These are phyloP conservation scores for Trichoderma guizhouense DNA, from an alignment of 2,329 filamentous ascomycete species.

Conservation along the genomic window DNA sequence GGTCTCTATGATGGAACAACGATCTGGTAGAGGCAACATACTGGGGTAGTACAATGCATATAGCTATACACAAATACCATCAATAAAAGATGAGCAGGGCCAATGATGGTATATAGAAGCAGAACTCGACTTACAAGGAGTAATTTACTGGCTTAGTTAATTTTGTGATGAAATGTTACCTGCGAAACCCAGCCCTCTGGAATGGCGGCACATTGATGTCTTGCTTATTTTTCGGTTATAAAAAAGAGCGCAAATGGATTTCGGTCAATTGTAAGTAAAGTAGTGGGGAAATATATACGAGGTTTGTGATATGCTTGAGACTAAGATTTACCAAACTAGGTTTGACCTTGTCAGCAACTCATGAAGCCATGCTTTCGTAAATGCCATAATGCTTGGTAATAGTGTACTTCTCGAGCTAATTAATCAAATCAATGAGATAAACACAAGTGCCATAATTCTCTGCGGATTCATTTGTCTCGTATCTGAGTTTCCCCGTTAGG, in stretches of 20 bases:
- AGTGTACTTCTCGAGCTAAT: background rate
- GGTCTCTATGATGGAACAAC: background rate
- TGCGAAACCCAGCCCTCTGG: too few species aligned
- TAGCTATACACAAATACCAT: background rate
- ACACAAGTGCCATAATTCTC: background rate
- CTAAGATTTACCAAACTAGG: background rate
- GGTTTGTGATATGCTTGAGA: background rate
- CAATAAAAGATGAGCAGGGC: background rate
- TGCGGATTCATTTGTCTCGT: background rate
- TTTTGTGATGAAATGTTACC: too few species aligned
- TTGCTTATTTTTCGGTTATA: background rate
- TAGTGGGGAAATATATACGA: background rate
- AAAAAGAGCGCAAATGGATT: background rate
- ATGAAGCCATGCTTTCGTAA: background rate
- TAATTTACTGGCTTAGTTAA: too few species aligned
- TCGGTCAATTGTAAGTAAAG: background rate
- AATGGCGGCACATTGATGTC: too few species aligned
- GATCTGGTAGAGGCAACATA: background rate
- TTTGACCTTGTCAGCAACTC: background rate
- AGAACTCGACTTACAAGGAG: background rate
- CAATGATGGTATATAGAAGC: background rate
- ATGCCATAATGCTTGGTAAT: background rate
- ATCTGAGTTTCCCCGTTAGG: background rate
- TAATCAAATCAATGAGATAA: background rate
- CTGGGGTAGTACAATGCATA: background rate